phyloP scores from a whole-genome alignment of 1,284 basidiomycete genomes.

The Quambalaria eucalypti region DNA sequence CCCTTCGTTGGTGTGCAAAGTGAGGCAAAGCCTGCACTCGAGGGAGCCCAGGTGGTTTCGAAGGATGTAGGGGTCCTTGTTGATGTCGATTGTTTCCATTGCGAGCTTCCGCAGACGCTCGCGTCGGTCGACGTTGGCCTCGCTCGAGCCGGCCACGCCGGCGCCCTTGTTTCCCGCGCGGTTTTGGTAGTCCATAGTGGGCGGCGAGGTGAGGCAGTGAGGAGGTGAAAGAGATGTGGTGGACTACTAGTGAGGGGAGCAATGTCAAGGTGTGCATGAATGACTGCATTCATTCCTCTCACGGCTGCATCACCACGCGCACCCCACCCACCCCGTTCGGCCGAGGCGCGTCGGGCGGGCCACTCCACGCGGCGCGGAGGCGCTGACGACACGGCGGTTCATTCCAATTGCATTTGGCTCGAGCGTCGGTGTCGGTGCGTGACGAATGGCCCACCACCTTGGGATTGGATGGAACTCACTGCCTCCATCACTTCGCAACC shows the following conservation, averaged over 20 bases:
- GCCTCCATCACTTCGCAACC: background rate
- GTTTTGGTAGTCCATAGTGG: constrained; percentile 41
- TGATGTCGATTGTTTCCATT: constrained; percentile 42
- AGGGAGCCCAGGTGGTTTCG: constrained; percentile 93
- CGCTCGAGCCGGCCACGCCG: constrained; percentile 64
- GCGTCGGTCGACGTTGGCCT: constrained; percentile 87
- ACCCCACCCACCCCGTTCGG: too few relatives aligned
- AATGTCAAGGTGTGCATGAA: too few relatives aligned
- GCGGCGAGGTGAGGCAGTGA: background rate
- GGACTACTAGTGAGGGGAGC: too few relatives aligned
- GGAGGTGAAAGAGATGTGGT: background rate
- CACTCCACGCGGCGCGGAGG: too few relatives aligned
- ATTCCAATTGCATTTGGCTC: too few relatives aligned
- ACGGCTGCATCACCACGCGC: too few relatives aligned
- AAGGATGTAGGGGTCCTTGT: constrained; percentile 87
- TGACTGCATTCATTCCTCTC: too few relatives aligned
- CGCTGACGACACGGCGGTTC: too few relatives aligned
- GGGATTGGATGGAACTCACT: background rate
- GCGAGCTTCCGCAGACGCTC: constrained; percentile 88
- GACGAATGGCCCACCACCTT: too few relatives aligned
- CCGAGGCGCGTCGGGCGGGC: too few relatives aligned
- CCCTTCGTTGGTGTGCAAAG: constrained; percentile 96
- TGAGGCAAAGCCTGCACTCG: constrained; percentile 94
- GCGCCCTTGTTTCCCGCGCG: constrained; percentile 47
- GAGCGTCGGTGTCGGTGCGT: too few relatives aligned